Evolutionary conservation across 2,329 filamentous ascomycete genomes (phyloP).

Genomic region (Nothophoma quercina): DNA sequence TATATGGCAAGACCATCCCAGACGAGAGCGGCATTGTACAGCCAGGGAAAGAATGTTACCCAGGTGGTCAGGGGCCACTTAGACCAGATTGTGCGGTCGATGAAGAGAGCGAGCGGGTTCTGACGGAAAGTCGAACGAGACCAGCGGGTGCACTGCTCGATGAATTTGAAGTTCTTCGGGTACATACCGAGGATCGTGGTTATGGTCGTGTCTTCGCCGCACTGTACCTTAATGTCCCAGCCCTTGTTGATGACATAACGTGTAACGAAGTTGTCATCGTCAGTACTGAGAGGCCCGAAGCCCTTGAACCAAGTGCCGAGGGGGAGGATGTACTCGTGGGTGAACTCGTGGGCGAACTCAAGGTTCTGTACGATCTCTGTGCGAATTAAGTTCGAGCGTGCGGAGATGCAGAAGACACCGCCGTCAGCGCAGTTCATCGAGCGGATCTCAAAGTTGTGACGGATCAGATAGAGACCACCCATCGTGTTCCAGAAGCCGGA

Average conservation of each 20-base stretch:
- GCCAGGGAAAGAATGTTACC: constrained; percentile 36
- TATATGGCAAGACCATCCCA: constrained; percentile 29
- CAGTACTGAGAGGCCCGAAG: constrained; percentile 32
- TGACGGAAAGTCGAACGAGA: constrained; percentile 34
- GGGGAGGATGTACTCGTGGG: constrained; percentile 28
- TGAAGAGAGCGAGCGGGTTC: constrained; percentile 30
- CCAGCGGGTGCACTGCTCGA: constrained; percentile 36
- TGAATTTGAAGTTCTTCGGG: constrained; percentile 21
- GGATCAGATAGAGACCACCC: constrained; percentile 37
- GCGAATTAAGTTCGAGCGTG: constrained; percentile 38
- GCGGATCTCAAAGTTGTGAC: constrained; percentile 46
- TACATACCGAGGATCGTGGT: constrained; percentile 55
- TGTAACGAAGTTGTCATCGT: constrained; percentile 59
- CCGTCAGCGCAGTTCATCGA: constrained; percentile 43
- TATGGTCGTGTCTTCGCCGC: constrained; percentile 56
- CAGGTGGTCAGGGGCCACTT: constrained; percentile 32
- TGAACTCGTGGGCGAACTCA: constrained; percentile 29
- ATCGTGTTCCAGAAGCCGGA: constrained; percentile 34
- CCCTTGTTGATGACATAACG: constrained; percentile 57
- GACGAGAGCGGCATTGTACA: constrained; percentile 33
- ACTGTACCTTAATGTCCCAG: constrained; percentile 63
- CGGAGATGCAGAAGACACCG: constrained; percentile 44
- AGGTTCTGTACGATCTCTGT: constrained; percentile 30
- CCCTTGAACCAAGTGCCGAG: constrained; percentile 10
- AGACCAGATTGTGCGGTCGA: constrained; percentile 33